Percentiles rank a stretch among this genome's conserved stretches.
Conservation (phyloP, 2,329 filamentous ascomycete genomes). For the Cryphonectria carpinicola region DNA sequence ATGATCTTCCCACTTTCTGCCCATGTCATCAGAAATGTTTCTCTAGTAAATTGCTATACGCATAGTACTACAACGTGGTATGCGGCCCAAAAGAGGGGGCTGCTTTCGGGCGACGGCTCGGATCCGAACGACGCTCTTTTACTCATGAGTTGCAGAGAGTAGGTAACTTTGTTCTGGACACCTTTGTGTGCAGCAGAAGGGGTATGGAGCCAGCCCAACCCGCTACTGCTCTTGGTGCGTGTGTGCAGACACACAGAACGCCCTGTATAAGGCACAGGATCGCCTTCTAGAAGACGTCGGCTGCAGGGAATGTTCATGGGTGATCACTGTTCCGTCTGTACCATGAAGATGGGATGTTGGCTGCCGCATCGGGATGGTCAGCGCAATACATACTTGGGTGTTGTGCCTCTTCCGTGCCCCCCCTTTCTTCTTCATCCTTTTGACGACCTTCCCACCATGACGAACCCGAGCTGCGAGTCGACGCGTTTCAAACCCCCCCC, state of each 20-base stretch:
- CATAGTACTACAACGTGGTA: neutral
- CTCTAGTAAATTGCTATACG: neutral
- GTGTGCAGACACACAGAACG: neutral
- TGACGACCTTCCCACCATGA: neutral
- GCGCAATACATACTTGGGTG: neutral
- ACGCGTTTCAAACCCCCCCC: neutral
- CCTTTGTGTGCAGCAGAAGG: neutral
- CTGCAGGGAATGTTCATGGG: neutral
- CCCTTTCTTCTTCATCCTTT: neutral
- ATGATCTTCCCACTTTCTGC: neutral
- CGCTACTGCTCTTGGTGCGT: neutral
- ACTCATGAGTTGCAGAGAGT: neutral
- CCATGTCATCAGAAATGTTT: neutral
- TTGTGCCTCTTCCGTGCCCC: neutral
- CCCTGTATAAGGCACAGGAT: neutral
- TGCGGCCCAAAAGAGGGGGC: neutral
- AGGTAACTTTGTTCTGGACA: neutral
- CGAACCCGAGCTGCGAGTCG: neutral
- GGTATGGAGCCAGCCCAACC: neutral
- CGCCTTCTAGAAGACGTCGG: neutral
- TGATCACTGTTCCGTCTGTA: neutral
- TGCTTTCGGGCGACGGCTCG: neutral
- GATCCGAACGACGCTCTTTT: neutral
- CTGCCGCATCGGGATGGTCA: too few species aligned
- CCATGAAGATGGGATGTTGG: neutral